Evolutionary conservation across 2,329 filamentous ascomycete species (phyloP), one percentile per base, ranked within the genome.

Genomic region (Fusarium penzigii): DNA sequence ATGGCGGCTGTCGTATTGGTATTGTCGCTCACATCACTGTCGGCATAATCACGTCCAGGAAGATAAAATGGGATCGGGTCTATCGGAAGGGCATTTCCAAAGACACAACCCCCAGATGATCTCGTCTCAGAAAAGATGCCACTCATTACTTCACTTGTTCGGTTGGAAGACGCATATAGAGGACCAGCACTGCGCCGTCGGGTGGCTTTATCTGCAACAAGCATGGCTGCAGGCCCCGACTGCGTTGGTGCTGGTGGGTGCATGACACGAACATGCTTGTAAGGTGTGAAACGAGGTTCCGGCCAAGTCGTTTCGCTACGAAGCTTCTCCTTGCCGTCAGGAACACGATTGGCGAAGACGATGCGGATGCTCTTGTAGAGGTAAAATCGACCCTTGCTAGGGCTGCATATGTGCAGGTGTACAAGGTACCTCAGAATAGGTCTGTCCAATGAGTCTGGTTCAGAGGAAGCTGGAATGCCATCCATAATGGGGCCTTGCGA

Each of bases 331-430:
- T 97, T 96, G 39, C 91, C 93, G 63, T 97, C 94, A 0, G 94
- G 93, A 0, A 97, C 93, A 25, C 94, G 85, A 68, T 97, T 97
- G 48, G 94, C 94, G 69, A 99, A 99, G 3, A 99, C 93, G 36
- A 97, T 90, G 13, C 94, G 86, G 52, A 97, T 89, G 63, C 85
- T 91, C 65, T 94, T 95, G 75, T 97, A 94, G 6, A 99, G 78
- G 64, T 92, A 97, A 69, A 87, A 96, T 12, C 92, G 85, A 6
- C 90, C 91, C 57, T 87, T 89, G 1, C 87, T 84, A 1, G 91
- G 88, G 64, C 88, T 93, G 72, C 93, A 97, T 51, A 99, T 94
- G 68, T 97, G 91, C 46, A 99, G 68, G 67, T 99, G 94, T 48
- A 96, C 85, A 16, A 99, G 80, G 70, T 99, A 97, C 46, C 94